Evolutionary conservation across 352 stramenopile genomes (phyloP).

Genomic region (Pythium biforme): DNA sequence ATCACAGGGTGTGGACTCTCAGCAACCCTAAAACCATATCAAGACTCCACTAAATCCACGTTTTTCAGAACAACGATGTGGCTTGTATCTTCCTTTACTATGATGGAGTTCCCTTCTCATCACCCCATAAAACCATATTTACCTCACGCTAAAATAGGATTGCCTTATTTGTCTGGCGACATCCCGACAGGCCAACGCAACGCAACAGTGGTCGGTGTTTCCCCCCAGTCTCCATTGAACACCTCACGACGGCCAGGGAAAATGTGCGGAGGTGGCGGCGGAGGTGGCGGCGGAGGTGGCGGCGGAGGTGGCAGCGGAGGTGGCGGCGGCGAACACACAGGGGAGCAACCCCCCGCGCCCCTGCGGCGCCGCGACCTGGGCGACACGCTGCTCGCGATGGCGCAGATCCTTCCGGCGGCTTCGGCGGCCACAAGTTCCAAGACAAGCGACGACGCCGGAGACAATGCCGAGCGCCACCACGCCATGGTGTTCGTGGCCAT

Average conservation of each 20-base stretch:
- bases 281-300: no score
- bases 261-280: not conserved
- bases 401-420: conserved; percentile 26
- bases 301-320: not conserved
- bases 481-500: conserved; percentile 35
- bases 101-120: not conserved
- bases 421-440: not conserved
- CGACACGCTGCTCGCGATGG: conserved; percentile 49
- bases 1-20: conserved; percentile 3
- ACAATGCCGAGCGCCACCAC: conserved; percentile 3
- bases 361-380: conserved; percentile 41
- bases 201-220: not conserved
- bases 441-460: not conserved
- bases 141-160: not conserved
- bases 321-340: not conserved
- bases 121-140: not conserved
- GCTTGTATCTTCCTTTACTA: not conserved
- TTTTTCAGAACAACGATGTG: not conserved
- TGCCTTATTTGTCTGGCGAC: not conserved
- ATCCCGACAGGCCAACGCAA: not conserved
- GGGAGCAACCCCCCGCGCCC: no score
- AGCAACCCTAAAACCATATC: not conserved
- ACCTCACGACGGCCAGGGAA: not conserved
- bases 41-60: not conserved
- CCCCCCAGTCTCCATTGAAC: not conserved